A percentile compares a stretch with the other conserved stretches of the same genome.
phyloP scores from a whole-genome alignment of 208 protist species.

The Acanthamoeba sp. region DNA sequence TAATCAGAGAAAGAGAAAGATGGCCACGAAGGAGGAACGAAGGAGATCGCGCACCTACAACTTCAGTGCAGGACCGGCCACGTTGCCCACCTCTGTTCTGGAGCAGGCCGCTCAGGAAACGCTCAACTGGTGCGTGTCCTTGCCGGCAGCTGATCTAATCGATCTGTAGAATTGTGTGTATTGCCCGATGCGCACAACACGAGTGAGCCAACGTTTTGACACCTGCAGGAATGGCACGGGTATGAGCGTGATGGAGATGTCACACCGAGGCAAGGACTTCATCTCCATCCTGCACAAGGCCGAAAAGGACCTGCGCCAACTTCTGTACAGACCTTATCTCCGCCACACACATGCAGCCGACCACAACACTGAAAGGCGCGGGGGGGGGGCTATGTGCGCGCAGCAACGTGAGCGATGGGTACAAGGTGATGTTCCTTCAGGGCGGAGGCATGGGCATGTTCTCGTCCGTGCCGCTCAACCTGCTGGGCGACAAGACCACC shows the following conservation, averaged over 20 bases:
- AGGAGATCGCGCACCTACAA: slow-evolving; percentile 84
- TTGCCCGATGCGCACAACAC: not conserved
- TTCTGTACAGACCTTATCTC: slow-evolving; percentile 79
- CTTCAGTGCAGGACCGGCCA: slow-evolving; percentile 91
- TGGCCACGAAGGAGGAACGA: slow-evolving; percentile 34
- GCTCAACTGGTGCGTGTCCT: slow-evolving; percentile 85
- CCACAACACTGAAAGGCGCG: not conserved
- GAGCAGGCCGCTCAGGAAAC: slow-evolving; percentile 84
- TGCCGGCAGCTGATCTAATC: not conserved
- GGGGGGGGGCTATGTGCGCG: not conserved
- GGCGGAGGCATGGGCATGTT: slow-evolving; percentile 91
- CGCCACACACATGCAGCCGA: not conserved
- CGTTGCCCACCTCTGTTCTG: slow-evolving; percentile 88
- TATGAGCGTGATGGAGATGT: slow-evolving; percentile 91
- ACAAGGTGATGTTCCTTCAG: slow-evolving; percentile 90
- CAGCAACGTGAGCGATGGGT: slow-evolving; percentile 88
- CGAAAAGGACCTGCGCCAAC: slow-evolving; percentile 82
- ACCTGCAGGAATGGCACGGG: slow-evolving; percentile 74
- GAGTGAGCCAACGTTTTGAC: not conserved
- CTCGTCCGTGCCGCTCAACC: slow-evolving; percentile 90
- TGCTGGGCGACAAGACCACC: slow-evolving; percentile 82
- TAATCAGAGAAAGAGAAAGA: not conserved
- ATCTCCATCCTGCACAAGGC: slow-evolving; percentile 81
- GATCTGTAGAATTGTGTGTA: not conserved
- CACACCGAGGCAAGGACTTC: slow-evolving; percentile 87